phyloP scores from a whole-genome alignment of 75 land plant genomes.

The Pinus taeda region DNA sequence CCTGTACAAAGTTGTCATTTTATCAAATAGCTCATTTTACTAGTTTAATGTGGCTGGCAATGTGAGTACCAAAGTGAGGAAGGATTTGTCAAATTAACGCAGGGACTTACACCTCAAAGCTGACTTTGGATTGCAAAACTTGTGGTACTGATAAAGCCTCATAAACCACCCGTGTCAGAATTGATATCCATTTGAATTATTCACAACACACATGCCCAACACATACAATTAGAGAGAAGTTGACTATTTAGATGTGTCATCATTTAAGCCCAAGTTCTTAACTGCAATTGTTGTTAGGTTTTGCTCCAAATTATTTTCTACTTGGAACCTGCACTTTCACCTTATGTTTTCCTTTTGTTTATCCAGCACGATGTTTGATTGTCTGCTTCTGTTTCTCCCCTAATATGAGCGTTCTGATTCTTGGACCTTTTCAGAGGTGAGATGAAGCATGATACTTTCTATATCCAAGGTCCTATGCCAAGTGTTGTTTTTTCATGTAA shows the following conservation, averaged over 20 bases:
- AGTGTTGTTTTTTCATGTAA: neutral
- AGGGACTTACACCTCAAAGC: neutral
- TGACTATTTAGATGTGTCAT: neutral
- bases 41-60: too few species aligned
- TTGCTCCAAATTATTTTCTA: neutral
- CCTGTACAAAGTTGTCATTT: neutral
- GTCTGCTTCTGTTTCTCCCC: neutral
- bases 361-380: neutral
- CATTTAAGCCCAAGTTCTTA: too few species aligned
- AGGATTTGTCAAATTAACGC: too few species aligned
- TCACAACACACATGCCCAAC: neutral
- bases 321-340: neutral
- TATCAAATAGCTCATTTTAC: too few species aligned
- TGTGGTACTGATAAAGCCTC: too few species aligned
- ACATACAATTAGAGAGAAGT: neutral
- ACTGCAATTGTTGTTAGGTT: too few species aligned
- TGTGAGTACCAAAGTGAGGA: too few species aligned
- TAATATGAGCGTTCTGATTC: neutral
- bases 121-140: neutral
- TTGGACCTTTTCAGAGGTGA: neutral
- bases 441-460: conserved; percentile 2
- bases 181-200: neutral
- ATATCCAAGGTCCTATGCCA: neutral
- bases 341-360: neutral
- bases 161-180: too few species aligned